Evolutionary conservation across 2,329 filamentous ascomycete species (phyloP), one percentile per base, ranked within the genome.

Genomic region (Fusarium sp.): DNA sequence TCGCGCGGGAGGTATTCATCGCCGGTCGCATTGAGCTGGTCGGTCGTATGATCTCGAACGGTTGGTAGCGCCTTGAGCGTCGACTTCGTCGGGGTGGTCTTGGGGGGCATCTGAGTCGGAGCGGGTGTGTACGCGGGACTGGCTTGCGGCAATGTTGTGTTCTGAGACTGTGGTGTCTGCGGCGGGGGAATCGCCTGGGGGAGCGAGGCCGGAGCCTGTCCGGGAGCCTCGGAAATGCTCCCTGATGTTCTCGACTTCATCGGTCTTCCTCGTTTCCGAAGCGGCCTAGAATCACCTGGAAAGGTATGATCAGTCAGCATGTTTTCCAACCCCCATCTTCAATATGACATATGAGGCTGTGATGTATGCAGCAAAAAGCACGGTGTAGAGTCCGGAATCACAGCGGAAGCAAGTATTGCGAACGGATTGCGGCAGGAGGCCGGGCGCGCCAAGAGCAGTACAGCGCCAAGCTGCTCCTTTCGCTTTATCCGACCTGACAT

Each of bases 1-100:
- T 99, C 97, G 78, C 97, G 93, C 30, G 96, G 95, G 38, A 98
- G 89, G 82, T 98, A 99, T 84, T 99, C 97, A 82, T 98, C 97
- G 71, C 94, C 94, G 79, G 95, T 94, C 32, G 93, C 88, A 62
- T 94, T 95, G 33, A 99, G 90, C 82, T 98, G 96, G 81, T 98
- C 96, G 17, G 96, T 98, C 4, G 97, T 99, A 82, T 99, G 97
- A 80, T 99, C 97, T 83, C 97, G 89, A 15, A 98, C 97, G 5
- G 97, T 98, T 4, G 97, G 97, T 50, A 99, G 87, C 1, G 97
- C 97, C 85, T 99, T 99, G 77, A 98, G 88, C 10, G 96, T 94
- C 11, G 91, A 88, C 84, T 97, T 97, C 37, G 92, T 92, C 6
- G 94, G 93, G 4, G 95, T 95, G 4, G 92, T 89, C 83, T 96